Base-by-base conservation (phyloP, 495 filamentous ascomycete genomes). In the Massariosphaeria phaeospora region DNA sequence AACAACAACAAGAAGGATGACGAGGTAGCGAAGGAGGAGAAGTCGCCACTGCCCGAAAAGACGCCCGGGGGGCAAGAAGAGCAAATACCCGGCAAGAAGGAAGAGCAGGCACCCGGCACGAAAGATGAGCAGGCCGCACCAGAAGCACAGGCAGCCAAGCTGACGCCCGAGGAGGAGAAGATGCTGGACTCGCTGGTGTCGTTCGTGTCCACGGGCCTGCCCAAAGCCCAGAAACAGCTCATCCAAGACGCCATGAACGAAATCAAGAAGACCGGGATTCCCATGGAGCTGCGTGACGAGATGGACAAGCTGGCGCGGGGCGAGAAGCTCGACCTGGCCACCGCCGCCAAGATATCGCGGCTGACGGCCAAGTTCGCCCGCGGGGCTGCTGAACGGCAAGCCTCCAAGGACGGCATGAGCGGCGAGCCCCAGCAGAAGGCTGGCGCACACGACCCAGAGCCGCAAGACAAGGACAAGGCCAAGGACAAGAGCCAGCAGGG, bases 251-350 rank as follows among this genome's bases (percentile, higher is more conserved):
- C 70, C 5, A 63, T 79, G 18, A 63, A 70, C 29, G 59, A 65
- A 24, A 73, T 81, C 18, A 79, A 79, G 66, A 67, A 66, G 48
- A 66, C 76, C 15, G 79, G 79, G 1, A 69, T 81, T 24, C 78
- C 79, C 3, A 26, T 42, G 12, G 77, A 81, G 49, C 39, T 81
- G 9, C 67, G 68, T 17, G 76, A 79, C 23, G 62, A 77, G 23
- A 70, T 80, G 66, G 62, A 75, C 8, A 67, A 69, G 26, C 42
- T 75, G 35, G 61, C 65, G 31, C 55, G 61, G 25, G 71, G 70
- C 11, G 63, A 70, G 30, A 65, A 67, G 36, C 64, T 80, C 48
- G 71, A 75, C 34, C 70, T 80, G 23, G 69, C 70, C 33, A 73
- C 70, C 17, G 76, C 74, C 8, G 70, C 73, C 3, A 79, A 79